Evolutionary conservation across 805 yeast genomes (phyloP).

Genomic region (Pichia cephalocereana): DNA sequence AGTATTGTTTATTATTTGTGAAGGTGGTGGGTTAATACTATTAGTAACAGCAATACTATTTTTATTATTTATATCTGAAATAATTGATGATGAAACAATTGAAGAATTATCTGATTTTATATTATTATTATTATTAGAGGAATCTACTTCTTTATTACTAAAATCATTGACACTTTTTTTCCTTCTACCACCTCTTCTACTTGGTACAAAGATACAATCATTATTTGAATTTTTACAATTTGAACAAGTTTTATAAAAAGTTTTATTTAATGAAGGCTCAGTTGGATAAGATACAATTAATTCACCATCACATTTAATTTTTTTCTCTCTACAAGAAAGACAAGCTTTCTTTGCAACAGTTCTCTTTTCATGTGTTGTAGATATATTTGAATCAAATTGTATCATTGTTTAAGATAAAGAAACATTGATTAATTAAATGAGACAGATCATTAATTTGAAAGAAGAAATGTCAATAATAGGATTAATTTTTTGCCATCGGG

Average conservation of each 20-base stretch:
- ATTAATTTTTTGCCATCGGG: no score
- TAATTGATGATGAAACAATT: not conserved
- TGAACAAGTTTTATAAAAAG: slow-evolving; percentile 31
- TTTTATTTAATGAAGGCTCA: slow-evolving; percentile 7
- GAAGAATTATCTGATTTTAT: not conserved
- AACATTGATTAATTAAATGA: no score
- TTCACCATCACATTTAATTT: slow-evolving; percentile 61
- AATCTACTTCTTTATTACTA: no score
- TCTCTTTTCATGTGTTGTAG: slow-evolving; percentile 22
- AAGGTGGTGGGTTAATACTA: not conserved
- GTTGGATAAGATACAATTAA: slow-evolving; percentile 12
- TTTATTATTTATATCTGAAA: not conserved
- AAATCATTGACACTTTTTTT: slow-evolving; percentile 22
- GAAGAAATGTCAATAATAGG: no score
- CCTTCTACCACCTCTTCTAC: slow-evolving; percentile 50
- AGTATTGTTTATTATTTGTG: no score
- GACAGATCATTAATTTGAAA: no score
- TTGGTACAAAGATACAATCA: slow-evolving; percentile 47
- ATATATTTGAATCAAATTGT: no score
- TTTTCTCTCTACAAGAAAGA: slow-evolving; percentile 54
- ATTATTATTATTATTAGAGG: no score
- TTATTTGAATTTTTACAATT: slow-evolving; percentile 38
- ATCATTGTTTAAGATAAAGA: no score
- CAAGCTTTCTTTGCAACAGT: slow-evolving; percentile 56
- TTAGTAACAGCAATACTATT: not conserved